Percentiles rank a stretch among this genome's conserved stretches.
Evolutionary conservation across 1,139 yeast genomes (phyloP).

Genomic region (Hemisphaericaspora lyxosophila): DNA sequence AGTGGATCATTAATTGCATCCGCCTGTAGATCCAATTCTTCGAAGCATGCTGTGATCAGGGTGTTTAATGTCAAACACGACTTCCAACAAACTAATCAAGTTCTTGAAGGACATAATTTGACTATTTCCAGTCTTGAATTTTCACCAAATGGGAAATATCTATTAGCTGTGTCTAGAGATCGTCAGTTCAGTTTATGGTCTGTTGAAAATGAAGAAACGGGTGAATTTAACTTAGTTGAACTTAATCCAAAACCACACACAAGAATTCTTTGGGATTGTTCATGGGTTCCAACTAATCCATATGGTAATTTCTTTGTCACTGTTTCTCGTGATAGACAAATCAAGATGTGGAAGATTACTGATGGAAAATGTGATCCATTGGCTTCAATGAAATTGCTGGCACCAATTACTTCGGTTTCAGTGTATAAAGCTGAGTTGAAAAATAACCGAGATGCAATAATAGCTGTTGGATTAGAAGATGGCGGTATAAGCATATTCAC

Average conservation of each 20-base stretch:
- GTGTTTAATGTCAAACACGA: constrained; percentile 60
- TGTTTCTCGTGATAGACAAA: constrained; percentile 80
- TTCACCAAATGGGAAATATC: constrained; percentile 65
- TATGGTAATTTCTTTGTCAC: constrained; percentile 58
- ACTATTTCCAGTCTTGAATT: constrained; percentile 84
- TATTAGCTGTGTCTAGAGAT: constrained; percentile 87
- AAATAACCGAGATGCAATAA: constrained; percentile 21
- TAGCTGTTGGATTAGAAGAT: constrained; percentile 74
- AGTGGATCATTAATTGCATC: constrained; percentile 72
- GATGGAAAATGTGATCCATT: constrained; percentile 17
- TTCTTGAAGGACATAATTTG: constrained; percentile 65
- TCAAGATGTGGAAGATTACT: constrained; percentile 66
- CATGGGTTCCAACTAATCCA: constrained; percentile 61
- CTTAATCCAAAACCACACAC: constrained; percentile 72
- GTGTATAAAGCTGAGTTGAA: constrained; percentile 32
- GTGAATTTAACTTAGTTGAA: constrained; percentile 44
- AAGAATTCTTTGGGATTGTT: constrained; percentile 94
- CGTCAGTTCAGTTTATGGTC: constrained; percentile 82
- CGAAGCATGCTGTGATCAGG: constrained; percentile 82
- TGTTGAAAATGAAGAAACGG: constrained; percentile 39
- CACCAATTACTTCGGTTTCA: constrained; percentile 75
- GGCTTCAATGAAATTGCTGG: constrained; percentile 38
- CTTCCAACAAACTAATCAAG: constrained; percentile 35
- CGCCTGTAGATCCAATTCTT: constrained; percentile 86
- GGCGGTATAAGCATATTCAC: constrained; percentile 38